A percentile compares a stretch with the other conserved stretches of the same genome.
These are phyloP conservation scores for Ilyonectria destructans DNA, from an alignment of 2,329 filamentous ascomycete genomes.

Conservation along the genomic window DNA sequence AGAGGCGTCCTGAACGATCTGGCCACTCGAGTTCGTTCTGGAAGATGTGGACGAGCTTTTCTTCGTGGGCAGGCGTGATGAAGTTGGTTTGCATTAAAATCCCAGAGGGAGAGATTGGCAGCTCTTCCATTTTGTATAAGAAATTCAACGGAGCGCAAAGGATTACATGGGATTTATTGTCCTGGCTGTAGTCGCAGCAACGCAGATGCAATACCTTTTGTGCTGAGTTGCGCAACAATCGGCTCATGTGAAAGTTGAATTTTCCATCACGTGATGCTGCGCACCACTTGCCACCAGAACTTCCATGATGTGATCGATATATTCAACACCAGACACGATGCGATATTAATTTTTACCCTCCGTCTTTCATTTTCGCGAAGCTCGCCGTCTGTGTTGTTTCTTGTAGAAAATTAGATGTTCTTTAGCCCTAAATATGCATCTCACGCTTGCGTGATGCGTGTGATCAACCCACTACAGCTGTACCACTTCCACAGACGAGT, in stretches of 20 bases:
- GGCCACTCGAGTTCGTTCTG: slow-evolving; percentile 63
- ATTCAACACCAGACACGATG: neutral
- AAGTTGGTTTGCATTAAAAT: slow-evolving; percentile 65
- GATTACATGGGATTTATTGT: neutral
- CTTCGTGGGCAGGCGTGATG: slow-evolving; percentile 63
- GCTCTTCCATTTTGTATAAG: slow-evolving; percentile 46
- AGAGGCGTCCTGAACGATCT: slow-evolving; percentile 61
- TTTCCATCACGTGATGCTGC: neutral
- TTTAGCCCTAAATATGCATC: too few relatives aligned
- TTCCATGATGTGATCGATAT: neutral
- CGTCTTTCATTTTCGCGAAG: too few relatives aligned
- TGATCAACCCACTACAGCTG: too few relatives aligned
- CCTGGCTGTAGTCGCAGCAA: neutral
- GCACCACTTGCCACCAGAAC: neutral
- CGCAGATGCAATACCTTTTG: neutral
- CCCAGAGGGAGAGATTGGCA: slow-evolving; percentile 53
- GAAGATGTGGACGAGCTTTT: slow-evolving; percentile 60
- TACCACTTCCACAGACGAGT: neutral
- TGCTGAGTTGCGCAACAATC: neutral
- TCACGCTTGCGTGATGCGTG: too few relatives aligned
- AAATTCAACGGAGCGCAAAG: too few relatives aligned
- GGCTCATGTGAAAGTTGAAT: neutral
- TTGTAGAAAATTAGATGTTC: too few relatives aligned
- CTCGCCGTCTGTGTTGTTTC: too few relatives aligned
- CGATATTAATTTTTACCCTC: neutral